Conservation (phyloP, 2,329 filamentous ascomycete species). For the Fusarium setosum region DNA sequence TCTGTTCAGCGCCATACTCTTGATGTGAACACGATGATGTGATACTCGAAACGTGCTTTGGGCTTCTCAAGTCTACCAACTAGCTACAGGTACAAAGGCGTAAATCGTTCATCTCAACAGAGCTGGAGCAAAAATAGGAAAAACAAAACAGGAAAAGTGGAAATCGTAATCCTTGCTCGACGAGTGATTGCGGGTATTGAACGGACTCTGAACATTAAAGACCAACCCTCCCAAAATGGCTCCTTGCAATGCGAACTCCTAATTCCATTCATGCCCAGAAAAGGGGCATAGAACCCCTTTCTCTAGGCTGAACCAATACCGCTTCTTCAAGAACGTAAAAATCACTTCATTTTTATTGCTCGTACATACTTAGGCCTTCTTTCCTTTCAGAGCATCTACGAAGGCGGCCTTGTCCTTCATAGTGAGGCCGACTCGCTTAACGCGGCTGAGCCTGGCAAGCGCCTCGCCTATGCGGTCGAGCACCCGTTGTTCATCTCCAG, state of each 20-base stretch:
- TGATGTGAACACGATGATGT: background rate
- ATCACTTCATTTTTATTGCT: background rate
- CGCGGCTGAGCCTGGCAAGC: slow-evolving; percentile 85
- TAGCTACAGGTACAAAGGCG: slow-evolving; percentile 8
- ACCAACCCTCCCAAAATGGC: slow-evolving; percentile 26
- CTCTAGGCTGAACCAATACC: background rate
- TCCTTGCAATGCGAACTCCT: slow-evolving; percentile 40
- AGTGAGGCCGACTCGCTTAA: slow-evolving; percentile 88
- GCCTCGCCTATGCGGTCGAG: slow-evolving; percentile 86
- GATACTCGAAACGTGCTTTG: background rate
- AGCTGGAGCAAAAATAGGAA: background rate
- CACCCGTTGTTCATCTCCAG: slow-evolving; percentile 72
- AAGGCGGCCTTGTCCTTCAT: slow-evolving; percentile 87
- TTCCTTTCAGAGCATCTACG: slow-evolving; percentile 71
- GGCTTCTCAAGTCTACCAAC: slow-evolving; percentile 18
- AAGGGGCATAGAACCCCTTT: slow-evolving; percentile 1
- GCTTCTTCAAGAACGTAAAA: background rate
- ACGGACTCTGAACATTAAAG: slow-evolving; percentile 19
- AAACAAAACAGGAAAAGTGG: background rate
- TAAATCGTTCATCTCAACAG: background rate
- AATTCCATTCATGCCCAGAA: slow-evolving; percentile 1
- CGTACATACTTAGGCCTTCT: slow-evolving; percentile 46
- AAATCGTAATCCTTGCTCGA: slow-evolving; percentile 7
- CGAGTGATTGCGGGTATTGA: slow-evolving; percentile 24
- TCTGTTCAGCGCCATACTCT: background rate